Base-by-base conservation (phyloP, 257 asterid species). In the Ilex asprella region DNA sequence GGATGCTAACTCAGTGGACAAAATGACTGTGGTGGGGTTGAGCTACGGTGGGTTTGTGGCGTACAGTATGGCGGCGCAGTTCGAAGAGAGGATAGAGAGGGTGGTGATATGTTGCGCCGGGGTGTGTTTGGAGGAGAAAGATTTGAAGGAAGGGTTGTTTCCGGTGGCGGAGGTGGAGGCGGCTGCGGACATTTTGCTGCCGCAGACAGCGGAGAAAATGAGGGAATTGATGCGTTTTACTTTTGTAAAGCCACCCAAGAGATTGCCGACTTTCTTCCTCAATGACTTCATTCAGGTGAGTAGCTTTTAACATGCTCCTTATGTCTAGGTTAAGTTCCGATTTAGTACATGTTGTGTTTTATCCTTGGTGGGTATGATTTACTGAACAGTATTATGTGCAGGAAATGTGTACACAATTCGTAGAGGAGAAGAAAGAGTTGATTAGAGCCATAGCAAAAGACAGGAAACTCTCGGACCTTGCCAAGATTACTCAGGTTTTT, bases 1-100 rank as follows among this genome's bases (percentile, higher is more conserved):
- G 79, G 88, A 86, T 56, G 81, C 73, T 5, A 72, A 81, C 69
- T 69, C 76, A 39, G 94, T 86, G 52, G 62, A 11, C 65, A 70
- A 58, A 63, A 68, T 73, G 79, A 69, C 55, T 56, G 72, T 78
- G 43, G 76, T 81, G n/a, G 94, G 94, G 61, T 69, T 86, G 76
- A 83, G 94, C 65, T 86, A 86, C 63, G 94, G 94, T 5, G 94
- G 94, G 46, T 86, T 86, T 60, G 94, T 86, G 61, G 94, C 88
- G 41, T 86, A 86, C 64, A 66, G 84, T 62, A 59, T 83, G 82
- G 94, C 91, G 52, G 84, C 70, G 59, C 86, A 83, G 75, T 86
- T 73, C 44, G 61, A 15, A 62, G 89, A 78, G 59, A 70, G 72
- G 15, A 78, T 84, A 62, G 89, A 73, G 76, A 75, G 60, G 64